Evolutionary conservation across 768 basidiomycete genomes (phyloP).

Genomic region (Hypholoma fasciculare): DNA sequence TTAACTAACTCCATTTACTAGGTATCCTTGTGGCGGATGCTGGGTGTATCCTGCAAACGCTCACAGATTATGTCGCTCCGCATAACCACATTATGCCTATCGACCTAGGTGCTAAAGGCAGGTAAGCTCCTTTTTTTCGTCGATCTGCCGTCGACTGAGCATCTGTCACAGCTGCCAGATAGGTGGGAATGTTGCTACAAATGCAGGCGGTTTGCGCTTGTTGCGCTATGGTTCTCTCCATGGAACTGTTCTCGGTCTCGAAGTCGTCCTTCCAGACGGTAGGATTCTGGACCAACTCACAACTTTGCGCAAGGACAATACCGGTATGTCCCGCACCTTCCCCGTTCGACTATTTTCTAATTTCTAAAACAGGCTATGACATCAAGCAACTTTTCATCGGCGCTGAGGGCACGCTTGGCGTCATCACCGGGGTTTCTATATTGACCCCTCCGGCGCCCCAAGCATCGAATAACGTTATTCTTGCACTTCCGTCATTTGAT

Average conservation of each 20-base stretch:
- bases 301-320: conserved; percentile 96
- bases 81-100: conserved; percentile 96
- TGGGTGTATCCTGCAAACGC: conserved; percentile 87
- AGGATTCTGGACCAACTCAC: conserved; percentile 87
- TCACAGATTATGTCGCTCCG: conserved; percentile 84
- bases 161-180: conserved; percentile 79
- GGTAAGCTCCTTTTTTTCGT: conserved; percentile 42
- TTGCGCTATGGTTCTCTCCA: conserved; percentile 94
- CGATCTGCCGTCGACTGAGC: conserved; percentile 4
- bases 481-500: conserved; percentile 85
- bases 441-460: conserved; percentile 82
- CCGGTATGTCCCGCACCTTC: conserved; percentile 52
- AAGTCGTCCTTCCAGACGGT: conserved; percentile 94
- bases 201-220: conserved; percentile 95
- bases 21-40: conserved; percentile 93
- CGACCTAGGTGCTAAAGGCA: conserved; percentile 95
- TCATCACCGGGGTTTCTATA: conserved; percentile 95
- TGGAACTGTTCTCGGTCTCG: conserved; percentile 91
- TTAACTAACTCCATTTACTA: conserved; percentile 25
- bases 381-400: conserved; percentile 99
- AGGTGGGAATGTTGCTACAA: conserved; percentile 95
- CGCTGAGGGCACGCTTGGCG: conserved; percentile 92
- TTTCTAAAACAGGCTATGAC: conserved; percentile 75
- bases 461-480: conserved; percentile 88
- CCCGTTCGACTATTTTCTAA: not conserved